Evolutionary conservation across 352 stramenopile species (phyloP).

Genomic region (Globisporangium spinosum): DNA sequence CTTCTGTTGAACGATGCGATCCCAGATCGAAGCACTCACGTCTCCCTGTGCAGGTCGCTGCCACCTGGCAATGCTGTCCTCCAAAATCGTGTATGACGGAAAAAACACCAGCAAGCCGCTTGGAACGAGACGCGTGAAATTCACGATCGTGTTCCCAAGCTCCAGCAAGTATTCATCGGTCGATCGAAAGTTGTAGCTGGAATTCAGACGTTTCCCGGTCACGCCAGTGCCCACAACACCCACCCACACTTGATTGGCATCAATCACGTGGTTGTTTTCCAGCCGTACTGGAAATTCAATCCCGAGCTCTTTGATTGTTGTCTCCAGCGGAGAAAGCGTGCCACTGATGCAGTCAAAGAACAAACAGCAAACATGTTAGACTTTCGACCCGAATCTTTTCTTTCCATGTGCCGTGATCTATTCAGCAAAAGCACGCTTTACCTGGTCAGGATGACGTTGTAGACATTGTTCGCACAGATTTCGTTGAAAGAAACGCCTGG

Average conservation of each 20-base stretch:
- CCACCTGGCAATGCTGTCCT: constrained; percentile 83
- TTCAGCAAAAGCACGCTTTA: constrained; percentile 11
- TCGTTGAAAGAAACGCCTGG: constrained; percentile 95
- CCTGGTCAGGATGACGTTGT: constrained; percentile 87
- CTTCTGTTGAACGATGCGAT: constrained; percentile 73
- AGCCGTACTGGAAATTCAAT: constrained; percentile 94
- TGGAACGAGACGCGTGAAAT: constrained; percentile 92
- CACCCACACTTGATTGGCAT: constrained; percentile 83
- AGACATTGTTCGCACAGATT: constrained; percentile 89
- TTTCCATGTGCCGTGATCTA: too few species aligned
- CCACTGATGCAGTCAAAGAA: constrained; percentile 57
- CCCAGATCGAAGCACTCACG: constrained; percentile 65
- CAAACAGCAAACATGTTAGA: background rate
- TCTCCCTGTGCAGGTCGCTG: constrained; percentile 36
- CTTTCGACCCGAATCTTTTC: background rate
- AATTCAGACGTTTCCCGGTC: constrained; percentile 91
- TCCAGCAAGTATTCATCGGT: constrained; percentile 93
- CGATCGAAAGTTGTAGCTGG: constrained; percentile 93
- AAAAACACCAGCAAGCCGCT: constrained; percentile 99
- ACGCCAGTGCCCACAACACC: constrained; percentile 92
- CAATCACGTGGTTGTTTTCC: constrained; percentile 98
- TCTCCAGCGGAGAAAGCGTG: constrained; percentile 96
- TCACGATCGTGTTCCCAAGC: constrained; percentile 95
- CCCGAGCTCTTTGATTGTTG: constrained; percentile 95
- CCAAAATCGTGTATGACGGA: constrained; percentile 96